These are phyloP conservation scores for Bruguiera hainesii DNA, from an alignment of 441 rosid genomes.

Conservation along the genomic window DNA sequence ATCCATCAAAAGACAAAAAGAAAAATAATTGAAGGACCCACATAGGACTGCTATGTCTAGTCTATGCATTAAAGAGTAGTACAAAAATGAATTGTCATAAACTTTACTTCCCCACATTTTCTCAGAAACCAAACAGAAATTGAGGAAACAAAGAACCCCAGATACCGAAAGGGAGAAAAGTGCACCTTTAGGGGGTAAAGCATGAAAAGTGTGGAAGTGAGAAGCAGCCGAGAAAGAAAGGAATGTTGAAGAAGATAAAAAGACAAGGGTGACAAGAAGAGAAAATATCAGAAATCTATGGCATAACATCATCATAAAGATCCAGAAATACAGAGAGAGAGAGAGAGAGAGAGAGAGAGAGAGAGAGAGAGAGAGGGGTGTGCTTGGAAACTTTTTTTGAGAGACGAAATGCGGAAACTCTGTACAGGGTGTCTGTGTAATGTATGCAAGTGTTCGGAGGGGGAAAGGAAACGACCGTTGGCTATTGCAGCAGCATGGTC, in stretches of 20 bases:
- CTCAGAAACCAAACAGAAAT: slow-evolving; percentile 24
- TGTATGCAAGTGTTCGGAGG: too few species aligned
- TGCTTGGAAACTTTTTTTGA: not conserved
- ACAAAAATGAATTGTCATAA: not conserved
- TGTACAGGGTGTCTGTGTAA: too few species aligned
- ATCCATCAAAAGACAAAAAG: not conserved
- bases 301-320: slow-evolving; percentile 21
- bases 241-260: slow-evolving; percentile 30
- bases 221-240: slow-evolving; percentile 43
- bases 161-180: not conserved
- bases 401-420: not conserved
- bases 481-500: too few species aligned
- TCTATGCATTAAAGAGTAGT: not conserved
- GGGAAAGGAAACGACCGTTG: too few species aligned
- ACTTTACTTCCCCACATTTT: slow-evolving; percentile 17
- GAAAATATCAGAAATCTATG: slow-evolving; percentile 25
- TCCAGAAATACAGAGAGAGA: slow-evolving; percentile 6
- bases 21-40: not conserved
- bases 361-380: not conserved
- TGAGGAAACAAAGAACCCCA: slow-evolving; percentile 1
- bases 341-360: not conserved
- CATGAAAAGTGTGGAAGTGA: slow-evolving; percentile 32
- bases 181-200: slow-evolving; percentile 48
- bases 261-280: slow-evolving; percentile 28
- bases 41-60: too few species aligned